Evolutionary conservation across 306 rosid species (phyloP), one percentile per base, ranked within the genome.

Genomic region (Trifolium dubium): DNA sequence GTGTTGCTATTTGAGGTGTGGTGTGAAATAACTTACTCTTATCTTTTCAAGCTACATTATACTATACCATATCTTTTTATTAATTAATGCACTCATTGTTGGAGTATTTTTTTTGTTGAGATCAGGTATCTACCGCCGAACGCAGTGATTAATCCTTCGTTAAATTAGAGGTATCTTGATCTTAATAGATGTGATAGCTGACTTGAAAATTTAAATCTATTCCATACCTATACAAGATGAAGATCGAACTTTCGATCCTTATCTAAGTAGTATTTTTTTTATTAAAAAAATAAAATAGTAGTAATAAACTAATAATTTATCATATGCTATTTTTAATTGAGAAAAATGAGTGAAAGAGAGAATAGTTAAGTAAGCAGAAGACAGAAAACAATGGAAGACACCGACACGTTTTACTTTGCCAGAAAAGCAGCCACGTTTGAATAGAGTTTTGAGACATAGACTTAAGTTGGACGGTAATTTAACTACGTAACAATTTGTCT

Each of bases 391-490:
- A 66, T 56, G 71, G 39, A 69, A 9, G 32, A 39, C 86, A 69
- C 86, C 80, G 78, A 82, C 86, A 75, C 77, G 71, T 74, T 82
- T 74, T 64, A 74, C 86, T 82, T 82, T 78, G 28, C 39, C 67
- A 55, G 10, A 73, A 79, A 79, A 74, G 83, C 72, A 58, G 51
- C 75, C 86, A 64, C 43, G 54, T 71, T 76, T 81, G 84, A 81
- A 76, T 77, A 47, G 2, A 18, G 58, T 69, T 59, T 5, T 23
- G 4, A 58, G 15, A 58, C 40, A 59, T 59, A 2, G 64, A 59
- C 64, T 30, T 59, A 59, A 1, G 6, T 53, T 53, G 31, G 12
- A 53, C 31, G 60, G 60, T 53, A 53, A 53, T 8, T 18, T 53
- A 53, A 18, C 60, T 18, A 18, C 12, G 17, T 15, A 50, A 53